Evolutionary conservation across 2,329 filamentous ascomycete genomes (phyloP), one percentile per base, ranked within the genome.

Genomic region (Penicillium sp.): DNA sequence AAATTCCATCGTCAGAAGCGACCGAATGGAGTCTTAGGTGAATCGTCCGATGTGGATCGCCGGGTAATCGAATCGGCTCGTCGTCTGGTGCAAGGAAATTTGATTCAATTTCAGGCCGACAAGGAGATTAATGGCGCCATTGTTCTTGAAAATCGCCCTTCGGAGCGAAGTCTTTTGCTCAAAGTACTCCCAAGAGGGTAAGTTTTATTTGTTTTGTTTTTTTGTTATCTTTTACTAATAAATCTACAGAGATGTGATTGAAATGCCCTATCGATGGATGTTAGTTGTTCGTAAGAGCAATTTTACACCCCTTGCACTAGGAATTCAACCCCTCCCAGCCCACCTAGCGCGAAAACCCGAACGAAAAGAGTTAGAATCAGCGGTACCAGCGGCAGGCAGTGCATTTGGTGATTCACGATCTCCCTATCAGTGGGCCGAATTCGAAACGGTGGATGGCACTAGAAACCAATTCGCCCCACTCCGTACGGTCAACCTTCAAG

Each of bases 1-100:
- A 90, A 92, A 57, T 96, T 96, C 75, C 94, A 99, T 73, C 85
- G 94, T 47, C 86, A 89, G 14, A 96, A 94, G 77, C 87, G 94
- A 67, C 87, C 91, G 59, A 90, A 88, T 75, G 89, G 88, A 61
- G 74, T 87, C 48, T 84, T 90, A 51, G 82, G 84, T 35, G 84
- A 89, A 52, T 77, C 80, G 1, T 77, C 94, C 58, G 91, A 94
- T 66, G 82, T 83, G 50, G 87, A 89, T 69, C 78, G 84, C 53
- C 84, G 86, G 58, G 83, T 94, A 53, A 81, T 82, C 49, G 81
- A 85, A 55, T 87, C 86, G 41, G 91, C 90, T 1, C 82, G 81
- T 50, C 81, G 82, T 1, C 78, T 96, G 55, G 84, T 86, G 66
- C 77, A 81, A 57, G 88, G 90, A 55, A 88, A 94, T 52, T 83